These are phyloP conservation scores for Angomonas ambiguus DNA, from an alignment of 208 protist genomes.

Conservation along the genomic window DNA sequence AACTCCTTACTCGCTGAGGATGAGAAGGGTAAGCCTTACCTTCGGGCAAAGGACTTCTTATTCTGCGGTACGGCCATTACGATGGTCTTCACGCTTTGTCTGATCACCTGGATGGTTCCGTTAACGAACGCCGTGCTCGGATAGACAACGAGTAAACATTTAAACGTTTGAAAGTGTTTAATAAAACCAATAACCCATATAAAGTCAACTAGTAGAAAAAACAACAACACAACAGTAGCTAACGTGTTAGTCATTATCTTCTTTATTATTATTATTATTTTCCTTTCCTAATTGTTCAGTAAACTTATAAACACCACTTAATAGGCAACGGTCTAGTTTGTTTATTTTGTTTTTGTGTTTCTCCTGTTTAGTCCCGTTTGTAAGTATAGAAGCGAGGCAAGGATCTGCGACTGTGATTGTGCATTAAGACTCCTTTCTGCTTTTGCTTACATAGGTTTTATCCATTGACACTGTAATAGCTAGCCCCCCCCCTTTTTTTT, in stretches of 20 bases:
- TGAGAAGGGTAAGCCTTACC: constrained; percentile 74
- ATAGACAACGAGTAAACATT: not conserved
- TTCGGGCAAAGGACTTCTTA: constrained; percentile 89
- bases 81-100: constrained; percentile 52
- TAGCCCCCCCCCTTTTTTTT: too few species aligned
- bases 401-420: too few species aligned
- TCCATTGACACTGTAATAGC: not conserved
- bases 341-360: not conserved
- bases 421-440: too few species aligned
- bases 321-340: too few species aligned
- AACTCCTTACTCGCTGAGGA: constrained; percentile 90
- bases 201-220: not conserved
- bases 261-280: constrained; percentile 10
- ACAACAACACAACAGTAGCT: too few species aligned
- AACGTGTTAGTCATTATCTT: too few species aligned
- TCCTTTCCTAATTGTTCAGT: not conserved
- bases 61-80: constrained; percentile 74
- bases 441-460: not conserved
- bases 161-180: not conserved
- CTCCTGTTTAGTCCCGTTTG: too few species aligned
- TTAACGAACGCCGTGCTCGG: constrained; percentile 64
- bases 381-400: too few species aligned
- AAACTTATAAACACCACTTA: too few species aligned
- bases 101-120: constrained; percentile 85
- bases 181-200: not conserved